Base-by-base conservation (phyloP, 2,329 filamentous ascomycete genomes). In the Huntiella savannae region DNA sequence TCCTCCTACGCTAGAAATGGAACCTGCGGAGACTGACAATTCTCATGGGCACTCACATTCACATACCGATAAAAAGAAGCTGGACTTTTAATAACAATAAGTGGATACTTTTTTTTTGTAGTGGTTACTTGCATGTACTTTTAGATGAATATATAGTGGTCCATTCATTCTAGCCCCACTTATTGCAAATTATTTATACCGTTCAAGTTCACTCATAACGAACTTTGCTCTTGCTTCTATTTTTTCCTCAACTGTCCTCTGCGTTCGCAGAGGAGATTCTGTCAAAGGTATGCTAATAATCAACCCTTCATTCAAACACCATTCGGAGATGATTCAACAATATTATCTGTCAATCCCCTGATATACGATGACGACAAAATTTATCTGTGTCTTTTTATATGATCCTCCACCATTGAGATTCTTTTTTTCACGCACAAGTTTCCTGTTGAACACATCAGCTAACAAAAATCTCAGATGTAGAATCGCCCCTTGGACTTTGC, bases 1-100 rank as follows among this genome's bases (percentile, higher is more conserved):
- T 38, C 91, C 91, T 19, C 91, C 91, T 0, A 67, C 88, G 36
- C 82, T 86, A 46, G 84, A 81, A 2, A 84, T 66, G 22, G 61
- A 62, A 11, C 41, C 51, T 5, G 43, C 47, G 4, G 34, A 44
- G 13, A 33, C 40, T 22, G 40, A 40, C n/a, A 28, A 40, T 17
- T 28, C 45, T 12, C 12, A 47, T 13, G 33, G 35, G 4, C 12
- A 6, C n/a, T 28, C 45, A 10, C 12, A 47, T 16, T 19, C 34
- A 8, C 12, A 6, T 54, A 60, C 57, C 48, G 58, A 61, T 35
- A 58, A 56, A 46, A 58, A 62, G 34, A 58, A 71, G 43, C 62
- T 60, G 51, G 71, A 70, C 8, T 49, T 44, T 33, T 40, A 44
- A 39, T 11, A 35, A 16, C 4, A 15, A 38, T 17, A 38, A 15